Evolutionary conservation across 257 asterid species (phyloP).

Genomic region (Parsonsia alboflavescens): DNA sequence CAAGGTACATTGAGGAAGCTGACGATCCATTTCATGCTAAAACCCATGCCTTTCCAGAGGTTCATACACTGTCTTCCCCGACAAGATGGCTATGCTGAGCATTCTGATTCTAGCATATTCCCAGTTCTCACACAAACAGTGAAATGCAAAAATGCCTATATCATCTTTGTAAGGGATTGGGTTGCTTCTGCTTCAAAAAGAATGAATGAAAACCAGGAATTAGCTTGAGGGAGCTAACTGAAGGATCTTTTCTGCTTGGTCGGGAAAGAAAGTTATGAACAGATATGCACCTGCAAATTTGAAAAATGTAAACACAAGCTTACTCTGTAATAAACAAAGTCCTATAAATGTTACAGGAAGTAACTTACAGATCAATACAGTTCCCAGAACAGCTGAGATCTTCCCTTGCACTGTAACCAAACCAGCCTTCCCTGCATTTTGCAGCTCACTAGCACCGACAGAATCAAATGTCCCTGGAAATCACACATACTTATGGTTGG

Average conservation of each 20-base stretch:
- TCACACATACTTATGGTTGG: background rate
- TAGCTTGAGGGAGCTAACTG: slow-evolving; percentile 51
- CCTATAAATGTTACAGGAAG: background rate
- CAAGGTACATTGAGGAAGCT: background rate
- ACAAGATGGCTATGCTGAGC: background rate
- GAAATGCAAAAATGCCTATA: background rate
- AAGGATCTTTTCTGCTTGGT: slow-evolving; percentile 79
- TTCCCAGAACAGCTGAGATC: slow-evolving; percentile 83
- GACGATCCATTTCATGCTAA: background rate
- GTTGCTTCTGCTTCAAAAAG: background rate
- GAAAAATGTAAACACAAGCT: background rate
- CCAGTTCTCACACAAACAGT: background rate
- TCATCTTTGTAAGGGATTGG: background rate
- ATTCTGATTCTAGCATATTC: background rate
- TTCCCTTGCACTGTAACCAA: slow-evolving; percentile 77
- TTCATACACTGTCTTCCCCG: background rate
- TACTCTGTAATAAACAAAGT: background rate
- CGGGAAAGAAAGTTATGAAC: slow-evolving; percentile 84
- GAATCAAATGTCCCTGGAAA: slow-evolving; percentile 70
- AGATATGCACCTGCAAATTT: slow-evolving; percentile 63
- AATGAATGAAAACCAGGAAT: slow-evolving; percentile 11
- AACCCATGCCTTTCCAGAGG: background rate
- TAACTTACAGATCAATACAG: slow-evolving; percentile 79
- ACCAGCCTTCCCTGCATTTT: slow-evolving; percentile 97
- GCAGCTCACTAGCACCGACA: slow-evolving; percentile 80